A percentile compares a stretch with the other conserved stretches of the same genome.
These are phyloP conservation scores for Linderina pennispora DNA, from an alignment of 192 early-diverging fungal genomes.

Conservation along the genomic window DNA sequence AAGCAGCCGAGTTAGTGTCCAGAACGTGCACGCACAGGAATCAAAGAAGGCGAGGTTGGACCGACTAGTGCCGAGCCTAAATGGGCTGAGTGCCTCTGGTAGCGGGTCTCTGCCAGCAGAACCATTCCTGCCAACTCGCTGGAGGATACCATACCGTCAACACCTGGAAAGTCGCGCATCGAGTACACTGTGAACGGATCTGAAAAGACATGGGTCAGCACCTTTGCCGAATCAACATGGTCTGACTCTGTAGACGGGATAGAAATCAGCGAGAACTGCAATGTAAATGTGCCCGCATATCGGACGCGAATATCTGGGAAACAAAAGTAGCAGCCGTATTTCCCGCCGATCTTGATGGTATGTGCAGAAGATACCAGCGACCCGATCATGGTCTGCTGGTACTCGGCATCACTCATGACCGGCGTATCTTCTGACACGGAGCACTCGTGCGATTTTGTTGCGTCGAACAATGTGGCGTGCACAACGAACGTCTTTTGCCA, in stretches of 20 bases:
- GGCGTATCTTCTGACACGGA: too few species aligned
- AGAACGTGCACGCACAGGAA: too few species aligned
- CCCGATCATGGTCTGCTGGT: constrained; percentile 3
- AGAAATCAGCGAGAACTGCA: constrained; percentile 29
- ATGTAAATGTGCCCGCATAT: constrained; percentile 15
- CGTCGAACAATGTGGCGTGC: constrained; percentile 26
- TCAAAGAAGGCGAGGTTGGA: too few species aligned
- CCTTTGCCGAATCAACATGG: not conserved
- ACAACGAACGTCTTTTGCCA: constrained; percentile 19
- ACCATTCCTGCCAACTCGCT: too few species aligned
- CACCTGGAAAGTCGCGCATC: constrained; percentile 34
- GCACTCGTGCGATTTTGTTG: constrained; percentile 12
- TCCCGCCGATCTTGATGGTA: constrained; percentile 16
- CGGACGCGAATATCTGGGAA: constrained; percentile 32
- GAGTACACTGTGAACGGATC: constrained; percentile 24
- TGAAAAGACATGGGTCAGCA: constrained; percentile 12
- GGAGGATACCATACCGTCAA: too few species aligned
- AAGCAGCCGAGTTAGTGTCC: too few species aligned
- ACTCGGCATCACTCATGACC: not conserved
- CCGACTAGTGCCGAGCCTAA: too few species aligned
- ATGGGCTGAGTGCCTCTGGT: too few species aligned
- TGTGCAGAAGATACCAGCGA: constrained; percentile 8
- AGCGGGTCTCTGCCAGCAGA: too few species aligned
- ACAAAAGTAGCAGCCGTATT: constrained; percentile 19
- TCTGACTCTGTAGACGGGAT: constrained; percentile 6